These are phyloP conservation scores for Aeminium ludgeri DNA, from an alignment of 495 filamentous ascomycete genomes.

Conservation along the genomic window DNA sequence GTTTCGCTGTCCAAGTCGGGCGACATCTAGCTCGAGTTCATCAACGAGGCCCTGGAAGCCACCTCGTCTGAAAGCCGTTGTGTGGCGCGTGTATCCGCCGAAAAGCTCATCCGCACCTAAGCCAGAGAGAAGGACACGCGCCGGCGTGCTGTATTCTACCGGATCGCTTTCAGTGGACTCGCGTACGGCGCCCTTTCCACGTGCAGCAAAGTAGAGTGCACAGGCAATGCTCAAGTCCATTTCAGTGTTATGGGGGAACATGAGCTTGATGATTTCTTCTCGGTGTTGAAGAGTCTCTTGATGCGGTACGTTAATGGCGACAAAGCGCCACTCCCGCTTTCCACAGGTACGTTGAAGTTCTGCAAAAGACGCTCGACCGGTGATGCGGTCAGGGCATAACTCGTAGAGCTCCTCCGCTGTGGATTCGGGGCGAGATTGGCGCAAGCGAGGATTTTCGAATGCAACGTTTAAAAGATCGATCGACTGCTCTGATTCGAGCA, in stretches of 20 bases:
- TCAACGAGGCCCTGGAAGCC: conserved; percentile 57
- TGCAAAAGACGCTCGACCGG: conserved; percentile 55
- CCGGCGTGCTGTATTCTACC: conserved; percentile 45
- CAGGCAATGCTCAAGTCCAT: conserved; percentile 97
- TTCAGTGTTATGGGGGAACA: conserved; percentile 87
- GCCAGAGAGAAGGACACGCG: conserved; percentile 76
- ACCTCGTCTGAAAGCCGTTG: conserved; percentile 48
- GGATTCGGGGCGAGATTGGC: conserved; percentile 9
- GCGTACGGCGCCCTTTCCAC: conserved; percentile 46
- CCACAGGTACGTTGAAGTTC: conserved; percentile 63
- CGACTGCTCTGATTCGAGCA: conserved; percentile 45
- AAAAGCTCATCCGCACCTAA: conserved; percentile 95
- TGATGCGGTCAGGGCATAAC: conserved; percentile 75
- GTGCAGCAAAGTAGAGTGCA: conserved; percentile 83
- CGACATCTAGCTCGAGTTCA: conserved; percentile 75
- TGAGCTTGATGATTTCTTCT: conserved; percentile 50
- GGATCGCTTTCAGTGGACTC: conserved; percentile 11
- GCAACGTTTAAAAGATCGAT: conserved; percentile 92
- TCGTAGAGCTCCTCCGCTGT: conserved; percentile 43
- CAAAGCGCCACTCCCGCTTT: conserved; percentile 58
- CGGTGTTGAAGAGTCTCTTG: conserved; percentile 55
- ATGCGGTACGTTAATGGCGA: conserved; percentile 77
- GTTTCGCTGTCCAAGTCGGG: conserved; percentile 78
- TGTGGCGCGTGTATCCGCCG: conserved; percentile 78
- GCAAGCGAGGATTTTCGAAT: conserved; percentile 72